Evolutionary conservation across 306 rosid genomes (phyloP).

Genomic region (Inga leiocalycina): DNA sequence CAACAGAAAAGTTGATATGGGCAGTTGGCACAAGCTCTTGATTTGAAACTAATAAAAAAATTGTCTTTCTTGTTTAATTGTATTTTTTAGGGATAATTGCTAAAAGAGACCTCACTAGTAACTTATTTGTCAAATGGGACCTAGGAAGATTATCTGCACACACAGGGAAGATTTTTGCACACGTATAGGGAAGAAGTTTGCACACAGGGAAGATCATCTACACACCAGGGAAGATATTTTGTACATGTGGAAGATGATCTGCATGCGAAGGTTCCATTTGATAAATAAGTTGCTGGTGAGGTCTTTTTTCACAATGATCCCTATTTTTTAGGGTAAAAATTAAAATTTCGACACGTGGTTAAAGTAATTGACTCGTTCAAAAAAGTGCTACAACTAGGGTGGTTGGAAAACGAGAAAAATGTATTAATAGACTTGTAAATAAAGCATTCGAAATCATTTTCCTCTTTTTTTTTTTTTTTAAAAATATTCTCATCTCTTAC

Average conservation of each 20-base stretch:
- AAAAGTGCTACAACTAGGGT: neutral
- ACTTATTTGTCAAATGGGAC: too few species aligned
- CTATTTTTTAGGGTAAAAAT: neutral
- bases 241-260: too few species aligned
- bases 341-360: neutral
- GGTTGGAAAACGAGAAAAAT: neutral
- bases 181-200: too few species aligned
- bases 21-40: neutral
- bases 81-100: neutral
- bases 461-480: neutral
- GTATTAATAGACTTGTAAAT: constrained; percentile 17
- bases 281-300: too few species aligned
- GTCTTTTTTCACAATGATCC: too few species aligned
- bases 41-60: neutral
- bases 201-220: too few species aligned
- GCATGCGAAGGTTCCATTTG: too few species aligned
- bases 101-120: too few species aligned
- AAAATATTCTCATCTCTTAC: neutral
- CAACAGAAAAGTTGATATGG: too few species aligned
- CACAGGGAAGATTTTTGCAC: too few species aligned
- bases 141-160: too few species aligned
- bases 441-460: constrained; percentile 31
- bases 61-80: neutral
- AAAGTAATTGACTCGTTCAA: neutral
- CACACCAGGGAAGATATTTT: too few species aligned